Percentiles rank a stretch among this genome's conserved stretches.
Conservation (phyloP, 805 yeast species). For the Cyberlindnera japonica region DNA sequence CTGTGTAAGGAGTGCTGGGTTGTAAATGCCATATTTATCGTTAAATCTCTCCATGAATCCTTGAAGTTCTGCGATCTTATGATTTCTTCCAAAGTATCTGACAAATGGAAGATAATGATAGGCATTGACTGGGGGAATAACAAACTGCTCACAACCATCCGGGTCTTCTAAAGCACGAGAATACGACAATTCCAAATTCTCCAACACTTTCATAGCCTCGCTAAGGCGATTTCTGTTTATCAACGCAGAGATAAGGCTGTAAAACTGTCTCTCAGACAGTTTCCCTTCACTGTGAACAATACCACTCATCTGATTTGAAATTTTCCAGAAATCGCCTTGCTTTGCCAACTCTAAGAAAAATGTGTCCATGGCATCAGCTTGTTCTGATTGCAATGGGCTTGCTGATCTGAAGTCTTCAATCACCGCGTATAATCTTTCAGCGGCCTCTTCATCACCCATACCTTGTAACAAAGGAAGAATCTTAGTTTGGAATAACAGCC, state of each 20-base stretch:
- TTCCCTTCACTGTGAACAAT: constrained; percentile 11
- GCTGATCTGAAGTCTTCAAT: constrained; percentile 19
- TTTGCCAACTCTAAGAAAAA: constrained; percentile 19
- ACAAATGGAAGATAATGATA: constrained; percentile 40
- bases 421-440: constrained; percentile 17
- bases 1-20: constrained; percentile 37
- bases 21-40: constrained; percentile 28
- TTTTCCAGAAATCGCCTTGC: constrained; percentile 14
- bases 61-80: constrained; percentile 28
- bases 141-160: constrained; percentile 2
- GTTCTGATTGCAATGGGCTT: constrained; percentile 16
- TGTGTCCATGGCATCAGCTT: constrained; percentile 21
- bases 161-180: constrained; percentile 17
- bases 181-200: constrained; percentile 29
- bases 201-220: constrained; percentile 33
- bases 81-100: constrained; percentile 30
- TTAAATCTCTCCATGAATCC: constrained; percentile 31
- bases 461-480: constrained; percentile 24
- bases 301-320: constrained; percentile 13
- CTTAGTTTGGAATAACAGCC: constrained; percentile 23
- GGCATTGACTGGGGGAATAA: constrained; percentile 37
- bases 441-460: constrained; percentile 14
- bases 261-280: constrained; percentile 25
- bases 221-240: constrained; percentile 23
- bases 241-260: constrained; percentile 26